phyloP scores from a whole-genome alignment of 2,329 filamentous ascomycete species.

The Fusarium sp. region DNA sequence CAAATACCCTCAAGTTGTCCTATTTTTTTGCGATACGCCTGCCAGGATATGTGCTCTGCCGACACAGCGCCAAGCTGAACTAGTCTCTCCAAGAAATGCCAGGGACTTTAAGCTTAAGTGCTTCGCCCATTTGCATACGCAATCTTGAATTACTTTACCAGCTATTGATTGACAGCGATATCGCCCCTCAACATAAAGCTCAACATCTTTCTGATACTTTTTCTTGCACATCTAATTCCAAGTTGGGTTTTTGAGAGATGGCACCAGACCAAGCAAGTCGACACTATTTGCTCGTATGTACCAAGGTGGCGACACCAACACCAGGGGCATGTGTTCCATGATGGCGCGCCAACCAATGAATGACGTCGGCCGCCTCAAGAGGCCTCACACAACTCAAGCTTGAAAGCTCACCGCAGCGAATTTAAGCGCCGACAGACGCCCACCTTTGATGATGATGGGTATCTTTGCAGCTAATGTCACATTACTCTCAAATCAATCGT shows the following conservation, averaged over 20 bases:
- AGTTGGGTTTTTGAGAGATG: slow-evolving; percentile 2
- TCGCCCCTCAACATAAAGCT: slow-evolving; percentile 6
- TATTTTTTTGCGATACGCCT: too few species aligned
- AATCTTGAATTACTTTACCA: slow-evolving; percentile 21
- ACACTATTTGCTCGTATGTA: slow-evolving; percentile 5
- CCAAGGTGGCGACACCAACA: slow-evolving; percentile 37
- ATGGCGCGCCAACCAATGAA: slow-evolving; percentile 40
- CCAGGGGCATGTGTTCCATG: slow-evolving; percentile 28
- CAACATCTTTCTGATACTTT: background rate
- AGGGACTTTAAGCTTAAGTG: slow-evolving; percentile 42
- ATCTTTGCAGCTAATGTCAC: slow-evolving; percentile 27
- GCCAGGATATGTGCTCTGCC: slow-evolving; percentile 1
- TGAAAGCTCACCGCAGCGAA: slow-evolving; percentile 35
- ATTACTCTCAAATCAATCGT: slow-evolving; percentile 30
- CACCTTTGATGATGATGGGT: slow-evolving; percentile 25
- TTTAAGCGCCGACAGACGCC: slow-evolving; percentile 49
- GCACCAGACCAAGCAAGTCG: slow-evolving; percentile 14
- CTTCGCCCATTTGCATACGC: slow-evolving; percentile 40
- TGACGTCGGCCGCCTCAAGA: slow-evolving; percentile 46
- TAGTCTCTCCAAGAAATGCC: slow-evolving; percentile 25
- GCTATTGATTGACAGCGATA: slow-evolving; percentile 5
- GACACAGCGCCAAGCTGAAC: slow-evolving; percentile 30
- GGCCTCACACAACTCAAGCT: slow-evolving; percentile 46
- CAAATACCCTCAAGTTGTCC: too few species aligned
- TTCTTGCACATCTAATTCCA: background rate